Percentiles rank a stretch among this genome's conserved stretches.
These are phyloP conservation scores for Tritrichomonas musculus DNA, from an alignment of 208 protist species.

Conservation along the genomic window DNA sequence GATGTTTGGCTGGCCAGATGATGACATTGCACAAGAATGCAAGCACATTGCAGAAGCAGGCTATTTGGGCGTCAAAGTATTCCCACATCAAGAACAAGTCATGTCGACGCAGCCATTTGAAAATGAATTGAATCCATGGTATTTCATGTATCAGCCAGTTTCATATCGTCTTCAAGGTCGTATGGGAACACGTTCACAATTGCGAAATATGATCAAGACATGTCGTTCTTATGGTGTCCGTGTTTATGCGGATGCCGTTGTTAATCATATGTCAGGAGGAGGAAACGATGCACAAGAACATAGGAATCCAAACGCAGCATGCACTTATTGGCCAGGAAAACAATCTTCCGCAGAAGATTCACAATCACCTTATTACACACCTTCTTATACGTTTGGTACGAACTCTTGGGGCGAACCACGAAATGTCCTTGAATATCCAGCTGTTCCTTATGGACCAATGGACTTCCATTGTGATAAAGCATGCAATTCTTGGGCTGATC, in stretches of 20 bases:
- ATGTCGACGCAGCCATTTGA: constrained; percentile 56
- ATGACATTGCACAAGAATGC: constrained; percentile 10
- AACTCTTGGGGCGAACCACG: too few species aligned
- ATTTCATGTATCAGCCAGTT: constrained; percentile 61
- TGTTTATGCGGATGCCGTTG: too few species aligned
- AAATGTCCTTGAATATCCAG: too few species aligned
- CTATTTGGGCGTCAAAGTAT: constrained; percentile 52
- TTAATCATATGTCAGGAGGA: too few species aligned
- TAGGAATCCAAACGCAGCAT: neutral
- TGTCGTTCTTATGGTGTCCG: too few species aligned
- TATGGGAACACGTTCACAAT: constrained; percentile 39
- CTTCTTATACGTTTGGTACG: too few species aligned
- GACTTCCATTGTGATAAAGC: constrained; percentile 61
- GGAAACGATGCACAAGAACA: neutral
- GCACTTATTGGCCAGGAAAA: too few species aligned
- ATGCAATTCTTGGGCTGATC: constrained; percentile 58
- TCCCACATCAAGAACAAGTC: constrained; percentile 55
- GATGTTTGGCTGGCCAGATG: constrained; percentile 54
- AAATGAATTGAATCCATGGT: constrained; percentile 58
- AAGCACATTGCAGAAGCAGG: neutral
- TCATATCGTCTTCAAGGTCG: constrained; percentile 55
- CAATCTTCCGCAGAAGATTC: too few species aligned
- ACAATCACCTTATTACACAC: constrained; percentile 54
- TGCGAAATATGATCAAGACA: neutral
- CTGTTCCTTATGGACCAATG: too few species aligned